Conservation (phyloP, 73 alveolate genomes). For the Blepharisma japonicum region DNA sequence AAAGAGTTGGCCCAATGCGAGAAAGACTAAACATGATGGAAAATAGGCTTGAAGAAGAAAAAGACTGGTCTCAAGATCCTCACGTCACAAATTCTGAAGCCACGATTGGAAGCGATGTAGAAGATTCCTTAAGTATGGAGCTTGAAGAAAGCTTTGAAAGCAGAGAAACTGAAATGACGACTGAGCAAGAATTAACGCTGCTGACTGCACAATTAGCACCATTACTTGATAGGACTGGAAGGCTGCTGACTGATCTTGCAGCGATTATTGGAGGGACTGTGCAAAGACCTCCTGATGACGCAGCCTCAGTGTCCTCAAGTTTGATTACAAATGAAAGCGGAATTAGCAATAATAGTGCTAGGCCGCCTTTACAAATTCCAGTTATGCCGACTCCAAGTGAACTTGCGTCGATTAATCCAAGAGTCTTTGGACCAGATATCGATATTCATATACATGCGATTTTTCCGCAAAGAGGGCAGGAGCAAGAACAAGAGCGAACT, state of each 20-base stretch:
- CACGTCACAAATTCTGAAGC: background rate
- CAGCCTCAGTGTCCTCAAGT: too few relatives aligned
- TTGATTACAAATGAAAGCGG: background rate
- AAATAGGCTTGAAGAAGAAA: background rate
- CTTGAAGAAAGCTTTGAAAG: background rate
- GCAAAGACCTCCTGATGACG: too few relatives aligned
- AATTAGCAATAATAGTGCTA: background rate
- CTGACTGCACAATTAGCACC: conserved; percentile 55
- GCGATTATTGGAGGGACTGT: conserved; percentile 32
- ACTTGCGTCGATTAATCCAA: background rate
- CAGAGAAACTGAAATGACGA: background rate
- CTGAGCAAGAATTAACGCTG: background rate
- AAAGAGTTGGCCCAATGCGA: background rate
- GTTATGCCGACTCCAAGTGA: conserved; percentile 32
- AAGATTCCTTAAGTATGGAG: background rate
- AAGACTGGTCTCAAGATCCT: background rate
- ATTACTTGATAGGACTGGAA: conserved; percentile 57
- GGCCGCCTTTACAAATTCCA: background rate
- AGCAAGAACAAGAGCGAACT: background rate
- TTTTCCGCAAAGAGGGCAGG: conserved; percentile 10
- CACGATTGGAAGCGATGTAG: background rate
- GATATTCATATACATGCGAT: conserved; percentile 28
- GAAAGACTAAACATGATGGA: background rate
- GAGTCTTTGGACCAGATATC: background rate
- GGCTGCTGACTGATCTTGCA: conserved; percentile 54